These are phyloP conservation scores for Alternaria gaisen DNA, from an alignment of 2,329 filamentous ascomycete genomes.

Conservation along the genomic window DNA sequence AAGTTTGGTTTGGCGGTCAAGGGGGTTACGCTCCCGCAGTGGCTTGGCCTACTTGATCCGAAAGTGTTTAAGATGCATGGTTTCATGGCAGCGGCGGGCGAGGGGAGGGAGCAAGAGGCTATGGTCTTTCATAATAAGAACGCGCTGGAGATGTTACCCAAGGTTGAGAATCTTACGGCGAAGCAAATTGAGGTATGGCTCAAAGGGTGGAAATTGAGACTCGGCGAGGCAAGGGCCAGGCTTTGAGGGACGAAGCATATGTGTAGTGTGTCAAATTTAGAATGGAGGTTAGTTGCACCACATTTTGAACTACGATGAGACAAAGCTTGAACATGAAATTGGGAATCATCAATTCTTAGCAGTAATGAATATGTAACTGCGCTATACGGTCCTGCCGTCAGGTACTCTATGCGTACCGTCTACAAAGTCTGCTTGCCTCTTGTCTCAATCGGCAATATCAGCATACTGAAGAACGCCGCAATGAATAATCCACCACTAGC, in stretches of 20 bases:
- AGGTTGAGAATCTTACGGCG: not conserved
- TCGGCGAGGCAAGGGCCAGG: not conserved
- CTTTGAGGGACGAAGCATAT: not conserved
- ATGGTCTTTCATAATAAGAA: not conserved
- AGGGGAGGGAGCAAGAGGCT: not conserved
- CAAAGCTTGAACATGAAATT: not conserved
- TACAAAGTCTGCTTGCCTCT: conserved; percentile 54
- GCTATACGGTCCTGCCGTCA: not conserved
- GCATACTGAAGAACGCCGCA: conserved; percentile 55
- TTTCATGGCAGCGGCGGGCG: not conserved
- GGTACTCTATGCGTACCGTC: not conserved
- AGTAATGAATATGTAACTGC: not conserved
- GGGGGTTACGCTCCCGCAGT: not conserved
- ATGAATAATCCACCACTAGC: conserved; percentile 55
- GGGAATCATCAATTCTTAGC: not conserved
- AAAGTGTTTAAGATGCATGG: conserved; percentile 1
- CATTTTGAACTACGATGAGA: not conserved
- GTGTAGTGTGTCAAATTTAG: not conserved
- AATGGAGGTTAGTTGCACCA: not conserved
- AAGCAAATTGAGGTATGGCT: not conserved
- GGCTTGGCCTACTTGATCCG: not conserved
- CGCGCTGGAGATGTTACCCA: not conserved
- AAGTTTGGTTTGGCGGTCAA: not conserved
- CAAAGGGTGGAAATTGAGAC: not conserved
- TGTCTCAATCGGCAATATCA: conserved; percentile 55